phyloP scores from a whole-genome alignment of 148 eudicot genomes.

The Simmondsia chinensis region DNA sequence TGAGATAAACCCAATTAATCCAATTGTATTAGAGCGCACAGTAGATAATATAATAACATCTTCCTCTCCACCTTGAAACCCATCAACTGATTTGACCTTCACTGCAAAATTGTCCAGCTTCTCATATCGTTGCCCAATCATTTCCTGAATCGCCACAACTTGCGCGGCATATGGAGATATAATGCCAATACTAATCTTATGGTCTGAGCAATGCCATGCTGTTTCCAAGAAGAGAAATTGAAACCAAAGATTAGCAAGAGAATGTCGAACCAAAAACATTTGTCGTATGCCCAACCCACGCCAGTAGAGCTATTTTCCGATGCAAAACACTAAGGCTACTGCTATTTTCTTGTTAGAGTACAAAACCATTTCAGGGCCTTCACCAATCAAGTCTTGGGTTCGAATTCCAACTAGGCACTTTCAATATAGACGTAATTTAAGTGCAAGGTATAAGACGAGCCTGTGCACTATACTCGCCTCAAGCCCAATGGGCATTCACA shows the following conservation, averaged over 20 bases:
- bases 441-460: too few relatives aligned
- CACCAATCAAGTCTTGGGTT: too few relatives aligned
- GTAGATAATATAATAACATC: constrained; percentile 57
- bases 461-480: too few relatives aligned
- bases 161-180: constrained; percentile 51
- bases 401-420: too few relatives aligned
- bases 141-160: constrained; percentile 30
- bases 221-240: constrained; percentile 1
- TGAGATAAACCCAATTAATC: constrained; percentile 25
- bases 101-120: constrained; percentile 14
- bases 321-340: too few relatives aligned
- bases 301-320: too few relatives aligned
- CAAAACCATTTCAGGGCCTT: too few relatives aligned
- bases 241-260: neutral
- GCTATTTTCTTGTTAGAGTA: too few relatives aligned
- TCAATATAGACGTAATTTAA: too few relatives aligned
- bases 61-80: constrained; percentile 47
- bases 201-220: constrained; percentile 24
- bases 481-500: too few relatives aligned
- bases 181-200: constrained; percentile 30
- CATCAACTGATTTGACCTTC: constrained; percentile 37
- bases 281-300: too few relatives aligned
- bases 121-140: constrained; percentile 21
- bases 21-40: constrained; percentile 22
- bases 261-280: neutral